phyloP scores from a whole-genome alignment of 2,329 filamentous ascomycete species.

The Immersiporthe knoxdaviesiana region DNA sequence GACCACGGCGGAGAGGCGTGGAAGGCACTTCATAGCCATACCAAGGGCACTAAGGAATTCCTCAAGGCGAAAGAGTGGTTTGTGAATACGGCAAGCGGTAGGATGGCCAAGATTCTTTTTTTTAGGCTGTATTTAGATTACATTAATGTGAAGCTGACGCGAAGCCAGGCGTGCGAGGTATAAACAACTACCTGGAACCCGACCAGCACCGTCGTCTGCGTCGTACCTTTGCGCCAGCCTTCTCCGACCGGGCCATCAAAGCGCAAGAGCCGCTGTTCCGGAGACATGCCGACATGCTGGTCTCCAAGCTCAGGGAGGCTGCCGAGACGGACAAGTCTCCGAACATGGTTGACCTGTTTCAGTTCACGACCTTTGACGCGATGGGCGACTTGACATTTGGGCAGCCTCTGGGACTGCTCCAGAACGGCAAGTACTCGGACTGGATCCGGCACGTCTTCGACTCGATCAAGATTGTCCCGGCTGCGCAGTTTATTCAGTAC shows the following conservation, averaged over 20 bases:
- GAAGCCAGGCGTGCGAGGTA: background rate
- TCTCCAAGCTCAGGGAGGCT: background rate
- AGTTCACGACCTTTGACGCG: constrained; percentile 33
- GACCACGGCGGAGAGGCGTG: background rate
- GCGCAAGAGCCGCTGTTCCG: constrained; percentile 13
- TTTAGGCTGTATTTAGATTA: background rate
- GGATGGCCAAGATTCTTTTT: background rate
- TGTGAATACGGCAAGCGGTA: background rate
- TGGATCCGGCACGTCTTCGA: constrained; percentile 29
- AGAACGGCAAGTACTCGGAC: constrained; percentile 22
- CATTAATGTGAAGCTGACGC: too few species aligned
- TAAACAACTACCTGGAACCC: background rate
- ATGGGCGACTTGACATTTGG: constrained; percentile 33
- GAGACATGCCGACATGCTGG: background rate
- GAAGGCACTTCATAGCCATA: background rate
- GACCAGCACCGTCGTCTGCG: constrained; percentile 8
- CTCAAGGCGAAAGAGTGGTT: constrained; percentile 4
- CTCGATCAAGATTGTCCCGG: background rate
- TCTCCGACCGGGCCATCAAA: constrained; percentile 8
- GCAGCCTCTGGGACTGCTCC: constrained; percentile 30
- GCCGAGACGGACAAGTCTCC: background rate
- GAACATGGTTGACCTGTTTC: constrained; percentile 24
- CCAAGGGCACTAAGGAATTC: background rate
- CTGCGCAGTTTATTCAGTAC: background rate
- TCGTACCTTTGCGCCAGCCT: constrained; percentile 2